Base-by-base conservation (phyloP, 2,329 filamentous ascomycete genomes). In the Xylariaceae sp. region DNA sequence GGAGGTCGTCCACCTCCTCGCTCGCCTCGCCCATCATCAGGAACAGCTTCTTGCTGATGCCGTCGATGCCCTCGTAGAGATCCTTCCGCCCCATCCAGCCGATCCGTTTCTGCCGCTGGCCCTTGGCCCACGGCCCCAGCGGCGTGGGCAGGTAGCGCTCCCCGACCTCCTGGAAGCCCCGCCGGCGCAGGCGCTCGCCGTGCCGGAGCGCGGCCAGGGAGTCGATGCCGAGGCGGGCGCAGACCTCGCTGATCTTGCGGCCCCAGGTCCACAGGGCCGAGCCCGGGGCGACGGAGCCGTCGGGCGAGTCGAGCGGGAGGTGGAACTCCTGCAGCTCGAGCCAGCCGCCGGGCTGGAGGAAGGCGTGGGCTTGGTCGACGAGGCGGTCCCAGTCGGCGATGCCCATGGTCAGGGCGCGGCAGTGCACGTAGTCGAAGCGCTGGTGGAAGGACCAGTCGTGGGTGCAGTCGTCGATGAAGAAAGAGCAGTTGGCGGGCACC, bases 401-500 rank as follows among this genome's bases (percentile, higher is more conserved):
- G 37, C 50, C 49, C 34, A 47, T 47, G 17, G 44, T 39, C 19
- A 56, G 42, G 33, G 44, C 43, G 9, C 52, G 49, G 7, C 40
- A 37, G 38, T 56, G 52, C 38, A 56, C 45, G 36, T 50, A 55
- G 45, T 57, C 52, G 45, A 56, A 56, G 34, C 49, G 44, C 37
- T 50, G 43, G 50, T 69, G 69, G 12, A 52, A 53, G 51, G 73
- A 68, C 32, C 44, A 48, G 1, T 56, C 55, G 35, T 58, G 59
- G 49, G 64, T 55, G 17, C 75, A 72, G 52, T 83, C 78, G 57
- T 83, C 79, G 38, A 52, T 47, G 31, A 49, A 37, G 26, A 50
- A 52, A 12, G 43, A 43, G 41, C 47, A 50, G 37, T 52, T 52
- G 31, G 41, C 22, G 19, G 49, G 49, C 15, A 50, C 39, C 26